Conservation (phyloP, 352 stramenopile genomes). For the Pythium aquatile region DNA sequence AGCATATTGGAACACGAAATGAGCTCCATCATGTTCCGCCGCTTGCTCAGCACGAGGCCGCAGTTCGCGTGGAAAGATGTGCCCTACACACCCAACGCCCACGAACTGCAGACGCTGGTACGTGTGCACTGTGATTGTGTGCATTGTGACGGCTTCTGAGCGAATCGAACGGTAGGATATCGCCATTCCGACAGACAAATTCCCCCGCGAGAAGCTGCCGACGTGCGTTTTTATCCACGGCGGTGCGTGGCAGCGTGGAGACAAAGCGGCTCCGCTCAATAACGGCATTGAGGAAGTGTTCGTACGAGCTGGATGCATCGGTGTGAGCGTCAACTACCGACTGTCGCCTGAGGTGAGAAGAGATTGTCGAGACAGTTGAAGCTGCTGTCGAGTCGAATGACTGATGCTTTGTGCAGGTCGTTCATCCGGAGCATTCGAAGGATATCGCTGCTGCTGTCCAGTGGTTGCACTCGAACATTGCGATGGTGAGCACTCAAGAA, state of each 20-base stretch:
- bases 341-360: slow-evolving; percentile 65
- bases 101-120: slow-evolving; percentile 54
- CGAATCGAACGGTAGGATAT: slow-evolving; percentile 44
- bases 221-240: slow-evolving; percentile 84
- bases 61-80: slow-evolving; percentile 71
- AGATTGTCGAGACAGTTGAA: not conserved
- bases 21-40: slow-evolving; percentile 22
- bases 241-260: slow-evolving; percentile 80
- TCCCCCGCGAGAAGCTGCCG: slow-evolving; percentile 36
- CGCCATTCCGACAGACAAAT: slow-evolving; percentile 39
- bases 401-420: slow-evolving; percentile 23
- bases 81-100: slow-evolving; percentile 41
- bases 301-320: slow-evolving; percentile 46
- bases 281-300: slow-evolving; percentile 61
- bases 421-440: slow-evolving; percentile 62
- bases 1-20: not conserved
- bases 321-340: slow-evolving; percentile 80
- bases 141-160: not conserved
- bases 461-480: slow-evolving; percentile 68
- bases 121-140: not conserved
- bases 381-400: not conserved
- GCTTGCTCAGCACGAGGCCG: slow-evolving; percentile 28
- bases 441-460: slow-evolving; percentile 60
- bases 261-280: slow-evolving; percentile 72
- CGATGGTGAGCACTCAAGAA: slow-evolving; percentile 39